phyloP scores from a whole-genome alignment of 2,329 filamentous ascomycete species.

The Apiospora koreana region DNA sequence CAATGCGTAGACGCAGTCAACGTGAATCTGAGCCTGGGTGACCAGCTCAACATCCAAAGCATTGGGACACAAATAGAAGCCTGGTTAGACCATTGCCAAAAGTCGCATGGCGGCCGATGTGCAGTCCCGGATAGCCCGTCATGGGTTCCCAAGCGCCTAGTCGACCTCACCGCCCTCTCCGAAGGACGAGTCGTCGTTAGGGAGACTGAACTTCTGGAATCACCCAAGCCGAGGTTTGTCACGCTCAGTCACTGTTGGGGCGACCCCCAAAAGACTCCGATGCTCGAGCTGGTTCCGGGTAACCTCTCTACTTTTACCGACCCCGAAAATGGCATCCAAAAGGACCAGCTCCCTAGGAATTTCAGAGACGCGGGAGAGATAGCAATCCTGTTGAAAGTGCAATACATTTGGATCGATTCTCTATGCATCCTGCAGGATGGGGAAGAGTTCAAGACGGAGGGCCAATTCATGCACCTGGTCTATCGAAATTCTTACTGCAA shows the following conservation, averaged over 20 bases:
- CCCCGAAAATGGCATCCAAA: neutral
- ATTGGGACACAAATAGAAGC: neutral
- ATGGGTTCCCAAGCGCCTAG: neutral
- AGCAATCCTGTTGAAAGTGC: neutral
- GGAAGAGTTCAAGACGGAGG: conserved; percentile 12
- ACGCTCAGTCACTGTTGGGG: neutral
- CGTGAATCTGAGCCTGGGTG: neutral
- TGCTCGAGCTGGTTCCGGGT: neutral
- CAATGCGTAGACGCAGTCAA: neutral
- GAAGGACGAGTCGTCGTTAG: neutral
- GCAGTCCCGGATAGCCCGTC: neutral
- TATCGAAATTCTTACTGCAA: conserved; percentile 14
- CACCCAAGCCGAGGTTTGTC: neutral
- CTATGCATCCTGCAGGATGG: conserved; percentile 16
- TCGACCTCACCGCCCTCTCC: neutral
- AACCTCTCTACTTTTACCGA: neutral
- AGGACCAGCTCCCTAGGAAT: neutral
- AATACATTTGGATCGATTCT: conserved; percentile 17
- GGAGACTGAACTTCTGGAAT: neutral
- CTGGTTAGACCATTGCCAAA: neutral
- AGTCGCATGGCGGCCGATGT: neutral
- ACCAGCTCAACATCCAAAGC: neutral
- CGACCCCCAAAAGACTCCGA: neutral
- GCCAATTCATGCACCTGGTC: conserved; percentile 8
- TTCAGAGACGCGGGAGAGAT: conserved; percentile 12